Conservation (phyloP, 1,284 basidiomycete genomes). For the Ganoderma boninense region DNA sequence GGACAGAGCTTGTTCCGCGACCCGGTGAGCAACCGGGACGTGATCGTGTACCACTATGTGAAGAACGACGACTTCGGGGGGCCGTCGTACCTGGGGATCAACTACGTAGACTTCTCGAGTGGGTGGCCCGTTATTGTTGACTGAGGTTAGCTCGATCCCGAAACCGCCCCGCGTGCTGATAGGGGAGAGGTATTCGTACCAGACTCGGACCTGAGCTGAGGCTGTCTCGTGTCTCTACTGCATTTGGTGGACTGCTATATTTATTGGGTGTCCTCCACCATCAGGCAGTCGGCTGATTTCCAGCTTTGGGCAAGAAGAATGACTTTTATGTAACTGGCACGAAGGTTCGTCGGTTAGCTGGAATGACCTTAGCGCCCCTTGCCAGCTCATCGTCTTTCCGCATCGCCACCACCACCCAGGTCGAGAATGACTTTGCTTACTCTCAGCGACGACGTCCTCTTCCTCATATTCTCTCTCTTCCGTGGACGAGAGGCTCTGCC, state of each 20-base stretch:
- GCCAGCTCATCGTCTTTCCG: neutral
- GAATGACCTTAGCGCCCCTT: neutral
- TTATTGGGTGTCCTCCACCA: too few species aligned
- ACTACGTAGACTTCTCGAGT: slow-evolving; percentile 20
- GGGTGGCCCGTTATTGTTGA: slow-evolving; percentile 18
- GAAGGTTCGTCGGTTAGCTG: neutral
- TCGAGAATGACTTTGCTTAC: slow-evolving; percentile 17
- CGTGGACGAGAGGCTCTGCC: slow-evolving; percentile 16
- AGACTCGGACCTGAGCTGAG: neutral
- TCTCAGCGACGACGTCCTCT: slow-evolving; percentile 23
- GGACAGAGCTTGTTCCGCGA: slow-evolving; percentile 31
- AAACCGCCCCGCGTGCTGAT: neutral
- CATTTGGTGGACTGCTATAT: neutral
- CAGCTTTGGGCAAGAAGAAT: too few species aligned
- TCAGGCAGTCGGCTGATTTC: too few species aligned
- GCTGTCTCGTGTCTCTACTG: neutral
- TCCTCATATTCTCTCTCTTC: slow-evolving; percentile 15
- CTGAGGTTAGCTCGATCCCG: neutral
- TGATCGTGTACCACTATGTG: slow-evolving; percentile 30
- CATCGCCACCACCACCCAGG: neutral
- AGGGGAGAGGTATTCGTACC: neutral
- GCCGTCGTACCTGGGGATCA: slow-evolving; percentile 21
- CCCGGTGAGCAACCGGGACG: slow-evolving; percentile 24
- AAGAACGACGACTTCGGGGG: slow-evolving; percentile 18
- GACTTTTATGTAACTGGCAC: too few species aligned